A percentile compares a stretch with the other conserved stretches of the same genome.
Conservation (phyloP, 768 basidiomycete genomes). For the Leccinellum luteum region DNA sequence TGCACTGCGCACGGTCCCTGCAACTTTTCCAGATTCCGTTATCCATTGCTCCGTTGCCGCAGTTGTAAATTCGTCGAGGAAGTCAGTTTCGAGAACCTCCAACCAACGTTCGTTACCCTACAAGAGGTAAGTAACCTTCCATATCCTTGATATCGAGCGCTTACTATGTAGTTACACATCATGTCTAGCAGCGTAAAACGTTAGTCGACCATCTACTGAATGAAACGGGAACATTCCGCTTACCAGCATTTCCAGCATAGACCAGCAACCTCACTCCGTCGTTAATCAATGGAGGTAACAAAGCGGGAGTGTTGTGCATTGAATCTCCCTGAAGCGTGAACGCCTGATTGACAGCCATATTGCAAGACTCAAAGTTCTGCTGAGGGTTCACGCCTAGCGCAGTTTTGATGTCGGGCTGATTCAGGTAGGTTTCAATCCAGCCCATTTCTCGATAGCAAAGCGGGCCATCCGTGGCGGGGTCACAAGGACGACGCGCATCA, state of each 20-base stretch:
- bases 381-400: constrained; percentile 69
- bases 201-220: constrained; percentile 9
- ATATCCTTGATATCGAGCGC: constrained; percentile 10
- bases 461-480: constrained; percentile 63
- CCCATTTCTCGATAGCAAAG: constrained; percentile 78
- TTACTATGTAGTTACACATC: constrained; percentile 84
- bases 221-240: constrained; percentile 19
- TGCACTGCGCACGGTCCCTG: constrained; percentile 69
- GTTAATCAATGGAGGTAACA: constrained; percentile 79
- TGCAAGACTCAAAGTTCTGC: constrained; percentile 67
- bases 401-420: constrained; percentile 71
- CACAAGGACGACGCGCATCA: constrained; percentile 77
- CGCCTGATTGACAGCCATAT: constrained; percentile 74
- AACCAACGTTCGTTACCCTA: constrained; percentile 82
- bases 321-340: constrained; percentile 84
- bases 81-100: constrained; percentile 56
- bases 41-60: constrained; percentile 56
- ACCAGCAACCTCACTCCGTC: constrained; percentile 82
- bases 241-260: constrained; percentile 85
- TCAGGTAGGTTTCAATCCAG: constrained; percentile 91
- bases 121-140: not conserved
- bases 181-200: constrained; percentile 47
- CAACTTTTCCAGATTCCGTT: constrained; percentile 49
- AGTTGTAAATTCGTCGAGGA: constrained; percentile 56
- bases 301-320: constrained; percentile 74